These are phyloP conservation scores for Aschersonia sp. DNA, from an alignment of 2,329 filamentous ascomycete species.

Conservation along the genomic window DNA sequence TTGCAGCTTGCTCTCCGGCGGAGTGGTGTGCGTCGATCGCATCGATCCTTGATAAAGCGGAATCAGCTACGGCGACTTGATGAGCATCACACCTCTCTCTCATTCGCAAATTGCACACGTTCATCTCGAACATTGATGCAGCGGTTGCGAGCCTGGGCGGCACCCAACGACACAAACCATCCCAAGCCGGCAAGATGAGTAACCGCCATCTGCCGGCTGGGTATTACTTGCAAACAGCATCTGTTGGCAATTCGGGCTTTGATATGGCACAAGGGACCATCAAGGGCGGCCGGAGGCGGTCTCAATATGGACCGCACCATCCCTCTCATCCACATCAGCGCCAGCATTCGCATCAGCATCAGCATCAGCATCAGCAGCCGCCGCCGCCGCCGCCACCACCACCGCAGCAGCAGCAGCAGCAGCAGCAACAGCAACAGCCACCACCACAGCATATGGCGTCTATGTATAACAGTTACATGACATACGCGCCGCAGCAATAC, in stretches of 20 bases:
- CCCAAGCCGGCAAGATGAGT: constrained; percentile 66
- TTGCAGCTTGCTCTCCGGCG: too few relatives aligned
- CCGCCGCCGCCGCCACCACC: constrained; percentile 17
- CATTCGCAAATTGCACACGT: background rate
- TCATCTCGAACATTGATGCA: constrained; percentile 9
- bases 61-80: too few relatives aligned
- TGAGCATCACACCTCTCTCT: too few relatives aligned
- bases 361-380: constrained; percentile 10
- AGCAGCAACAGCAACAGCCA: constrained; percentile 13
- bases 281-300: constrained; percentile 19
- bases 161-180: constrained; percentile 17
- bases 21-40: too few relatives aligned
- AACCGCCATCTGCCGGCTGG: constrained; percentile 64
- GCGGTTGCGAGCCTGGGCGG: constrained; percentile 20
- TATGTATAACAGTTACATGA: constrained; percentile 37
- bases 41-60: too few relatives aligned
- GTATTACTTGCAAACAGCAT: constrained; percentile 42
- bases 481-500: constrained; percentile 29
- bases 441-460: constrained; percentile 24
- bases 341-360: constrained; percentile 12
- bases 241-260: constrained; percentile 17
- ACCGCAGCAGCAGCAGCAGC: constrained; percentile 18
- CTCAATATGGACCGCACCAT: constrained; percentile 23
- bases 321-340: constrained; percentile 11
- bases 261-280: constrained; percentile 20